Base-by-base conservation (phyloP, 2,329 filamentous ascomycete genomes). In the Pestalotiopsis sp. region DNA sequence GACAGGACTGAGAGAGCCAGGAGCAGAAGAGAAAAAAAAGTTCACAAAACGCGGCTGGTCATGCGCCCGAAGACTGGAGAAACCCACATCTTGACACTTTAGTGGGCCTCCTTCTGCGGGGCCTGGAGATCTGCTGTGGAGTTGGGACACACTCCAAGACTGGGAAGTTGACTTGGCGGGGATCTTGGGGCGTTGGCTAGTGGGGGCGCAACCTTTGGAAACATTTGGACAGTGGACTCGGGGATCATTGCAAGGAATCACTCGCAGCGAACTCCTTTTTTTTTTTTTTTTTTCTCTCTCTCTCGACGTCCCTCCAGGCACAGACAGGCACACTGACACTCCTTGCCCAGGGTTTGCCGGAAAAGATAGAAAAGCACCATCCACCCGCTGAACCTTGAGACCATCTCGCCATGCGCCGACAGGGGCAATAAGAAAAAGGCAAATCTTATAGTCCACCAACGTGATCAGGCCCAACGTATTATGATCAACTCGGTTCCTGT, bases 71-170 rank as follows among this genome's bases (percentile, higher is more conserved):
- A 27, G 31, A 39, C 25, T 39, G 27, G 59, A 39, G 31, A 39
- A 62, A 39, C 59, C 59, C 59, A 62, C 59, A 62, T 27, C 27
- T 62, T 62, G 59, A 52, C 45, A 52, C 45, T 52, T 52, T 52
- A 52, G 45, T 52, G 45, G 45, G 20, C 45, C 20, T 20, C 17
- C 5, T 62, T 62, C 59, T 62, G 59, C 59, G 59, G 59, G 59
- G 36, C 59, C 59, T 38, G 59, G 59, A 62, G 59, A 36, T 20
- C 59, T 52, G 59, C 25, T 38, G 57, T 59, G 57, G 57, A 59
- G 57, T 36, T 36, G 57, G 23, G 20, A 27, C 45, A 20, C 45
- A 27, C 55, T 20, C n/a, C n/a, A 6, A 52, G 20, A 17, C 17
- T 52, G 45, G 45, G 45, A 52, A 20, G 45, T 52, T 23, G 17